Evolutionary conservation across 2,329 filamentous ascomycete species (phyloP).

Genomic region (Aspergillus melleus): DNA sequence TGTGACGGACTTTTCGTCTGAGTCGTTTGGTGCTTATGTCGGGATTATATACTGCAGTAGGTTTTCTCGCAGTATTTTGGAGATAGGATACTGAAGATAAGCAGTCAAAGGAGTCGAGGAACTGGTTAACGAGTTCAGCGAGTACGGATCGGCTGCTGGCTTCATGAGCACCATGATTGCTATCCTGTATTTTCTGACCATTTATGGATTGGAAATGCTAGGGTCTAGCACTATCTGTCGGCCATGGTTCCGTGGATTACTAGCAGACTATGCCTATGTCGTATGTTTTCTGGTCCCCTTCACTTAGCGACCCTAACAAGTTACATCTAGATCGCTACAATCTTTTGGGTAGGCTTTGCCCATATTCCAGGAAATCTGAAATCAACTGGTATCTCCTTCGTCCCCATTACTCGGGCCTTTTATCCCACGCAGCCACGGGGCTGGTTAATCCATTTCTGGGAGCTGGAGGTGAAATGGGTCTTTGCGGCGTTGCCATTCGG

Average conservation of each 20-base stretch:
- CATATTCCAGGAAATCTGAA: slow-evolving; percentile 75
- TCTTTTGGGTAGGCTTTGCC: slow-evolving; percentile 85
- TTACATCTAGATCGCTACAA: slow-evolving; percentile 45
- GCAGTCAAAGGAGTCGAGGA: slow-evolving; percentile 59
- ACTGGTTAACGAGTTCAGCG: slow-evolving; percentile 52
- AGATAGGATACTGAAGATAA: neutral
- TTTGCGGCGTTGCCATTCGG: slow-evolving; percentile 82
- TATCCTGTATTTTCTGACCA: slow-evolving; percentile 53
- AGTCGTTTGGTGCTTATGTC: slow-evolving; percentile 57
- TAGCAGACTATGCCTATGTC: slow-evolving; percentile 56
- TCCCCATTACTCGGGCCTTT: slow-evolving; percentile 74
- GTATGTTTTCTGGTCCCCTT: slow-evolving; percentile 26
- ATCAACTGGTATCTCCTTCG: slow-evolving; percentile 63
- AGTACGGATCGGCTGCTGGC: slow-evolving; percentile 43
- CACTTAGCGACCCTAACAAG: neutral
- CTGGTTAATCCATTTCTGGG: slow-evolving; percentile 81
- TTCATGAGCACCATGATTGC: slow-evolving; percentile 53
- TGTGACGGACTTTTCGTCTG: slow-evolving; percentile 57
- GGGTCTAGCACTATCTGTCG: slow-evolving; percentile 55
- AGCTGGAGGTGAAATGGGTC: slow-evolving; percentile 67
- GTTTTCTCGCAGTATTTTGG: slow-evolving; percentile 10
- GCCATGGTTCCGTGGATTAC: slow-evolving; percentile 46
- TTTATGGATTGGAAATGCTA: slow-evolving; percentile 48
- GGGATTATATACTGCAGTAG: slow-evolving; percentile 57
- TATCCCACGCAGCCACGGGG: slow-evolving; percentile 67